phyloP scores from a whole-genome alignment of 805 yeast species.

The Babjeviella inositovora region DNA sequence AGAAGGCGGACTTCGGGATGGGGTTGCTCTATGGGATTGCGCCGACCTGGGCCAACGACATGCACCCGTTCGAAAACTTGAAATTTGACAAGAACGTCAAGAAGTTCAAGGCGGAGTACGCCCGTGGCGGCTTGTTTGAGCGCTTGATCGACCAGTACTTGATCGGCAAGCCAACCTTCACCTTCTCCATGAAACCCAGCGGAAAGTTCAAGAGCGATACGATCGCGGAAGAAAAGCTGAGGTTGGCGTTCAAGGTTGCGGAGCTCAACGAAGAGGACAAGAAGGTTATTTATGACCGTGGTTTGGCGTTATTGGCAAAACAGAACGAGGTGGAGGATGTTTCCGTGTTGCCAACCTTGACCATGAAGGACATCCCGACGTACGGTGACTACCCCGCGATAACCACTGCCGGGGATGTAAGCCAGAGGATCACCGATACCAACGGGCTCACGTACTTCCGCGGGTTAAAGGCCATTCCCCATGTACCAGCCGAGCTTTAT shows the following conservation, averaged over 20 bases:
- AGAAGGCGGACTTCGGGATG: slow-evolving; percentile 83
- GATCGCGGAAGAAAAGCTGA: slow-evolving; percentile 35
- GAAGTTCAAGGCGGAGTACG: slow-evolving; percentile 47
- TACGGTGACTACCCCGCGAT: slow-evolving; percentile 21
- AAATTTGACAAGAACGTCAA: slow-evolving; percentile 46
- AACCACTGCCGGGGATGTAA: slow-evolving; percentile 10
- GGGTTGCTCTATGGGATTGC: slow-evolving; percentile 54
- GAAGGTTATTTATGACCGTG: slow-evolving; percentile 40
- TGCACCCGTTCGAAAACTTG: slow-evolving; percentile 58
- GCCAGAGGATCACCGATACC: slow-evolving; percentile 45
- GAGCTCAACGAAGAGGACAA: slow-evolving; percentile 37
- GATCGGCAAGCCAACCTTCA: slow-evolving; percentile 36
- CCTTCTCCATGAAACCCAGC: slow-evolving; percentile 64
- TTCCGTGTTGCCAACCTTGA: slow-evolving; percentile 66
- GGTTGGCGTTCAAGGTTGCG: slow-evolving; percentile 26
- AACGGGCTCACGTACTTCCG: slow-evolving; percentile 72
- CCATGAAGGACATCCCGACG: slow-evolving; percentile 56
- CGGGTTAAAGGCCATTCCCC: slow-evolving; percentile 43
- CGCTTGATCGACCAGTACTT: slow-evolving; percentile 38
- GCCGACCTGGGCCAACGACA: slow-evolving; percentile 76
- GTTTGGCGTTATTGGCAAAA: slow-evolving; percentile 36
- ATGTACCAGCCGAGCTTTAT: slow-evolving; percentile 44
- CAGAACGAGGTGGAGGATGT: slow-evolving; percentile 63
- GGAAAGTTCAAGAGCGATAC: slow-evolving; percentile 32
- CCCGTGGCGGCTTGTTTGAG: slow-evolving; percentile 37